Evolutionary conservation across 2,329 filamentous ascomycete species (phyloP).

Genomic region (Diaporthe sp.): DNA sequence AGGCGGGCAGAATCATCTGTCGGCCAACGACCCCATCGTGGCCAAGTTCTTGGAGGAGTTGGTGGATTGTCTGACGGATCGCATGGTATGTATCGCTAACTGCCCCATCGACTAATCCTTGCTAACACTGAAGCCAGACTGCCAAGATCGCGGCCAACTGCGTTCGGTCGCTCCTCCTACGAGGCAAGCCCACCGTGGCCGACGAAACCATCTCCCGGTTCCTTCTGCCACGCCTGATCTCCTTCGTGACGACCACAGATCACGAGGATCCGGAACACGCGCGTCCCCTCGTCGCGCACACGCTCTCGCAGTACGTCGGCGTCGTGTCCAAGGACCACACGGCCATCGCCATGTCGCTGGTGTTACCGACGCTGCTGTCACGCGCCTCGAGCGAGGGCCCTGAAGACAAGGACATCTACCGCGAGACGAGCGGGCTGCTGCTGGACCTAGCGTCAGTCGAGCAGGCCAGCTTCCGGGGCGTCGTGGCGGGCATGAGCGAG

Average conservation of each 20-base stretch:
- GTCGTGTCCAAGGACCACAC: slow-evolving; percentile 60
- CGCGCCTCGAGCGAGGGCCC: slow-evolving; percentile 76
- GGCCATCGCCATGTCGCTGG: slow-evolving; percentile 77
- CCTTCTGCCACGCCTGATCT: slow-evolving; percentile 80
- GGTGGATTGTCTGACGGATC: slow-evolving; percentile 84
- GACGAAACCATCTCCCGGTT: slow-evolving; percentile 82
- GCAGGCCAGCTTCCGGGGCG: slow-evolving; percentile 78
- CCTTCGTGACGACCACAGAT: slow-evolving; percentile 78
- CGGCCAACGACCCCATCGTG: slow-evolving; percentile 81
- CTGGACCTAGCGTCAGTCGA: slow-evolving; percentile 86
- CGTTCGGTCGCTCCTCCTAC: slow-evolving; percentile 84
- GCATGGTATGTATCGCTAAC: slow-evolving; percentile 68
- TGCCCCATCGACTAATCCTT: slow-evolving; percentile 6
- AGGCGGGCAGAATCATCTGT: slow-evolving; percentile 79
- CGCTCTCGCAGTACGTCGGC: slow-evolving; percentile 79
- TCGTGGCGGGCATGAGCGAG: slow-evolving; percentile 79
- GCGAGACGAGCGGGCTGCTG: slow-evolving; percentile 81
- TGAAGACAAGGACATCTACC: slow-evolving; percentile 67
- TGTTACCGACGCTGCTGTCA: slow-evolving; percentile 82
- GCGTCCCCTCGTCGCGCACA: slow-evolving; percentile 78
- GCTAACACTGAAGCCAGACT: slow-evolving; percentile 64
- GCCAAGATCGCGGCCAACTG: slow-evolving; percentile 93
- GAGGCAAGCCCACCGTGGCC: slow-evolving; percentile 71
- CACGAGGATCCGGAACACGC: slow-evolving; percentile 86
- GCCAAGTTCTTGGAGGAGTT: slow-evolving; percentile 83